These are phyloP conservation scores for Nepenthes mirabilis DNA, from an alignment of 148 eudicot genomes.

Conservation along the genomic window DNA sequence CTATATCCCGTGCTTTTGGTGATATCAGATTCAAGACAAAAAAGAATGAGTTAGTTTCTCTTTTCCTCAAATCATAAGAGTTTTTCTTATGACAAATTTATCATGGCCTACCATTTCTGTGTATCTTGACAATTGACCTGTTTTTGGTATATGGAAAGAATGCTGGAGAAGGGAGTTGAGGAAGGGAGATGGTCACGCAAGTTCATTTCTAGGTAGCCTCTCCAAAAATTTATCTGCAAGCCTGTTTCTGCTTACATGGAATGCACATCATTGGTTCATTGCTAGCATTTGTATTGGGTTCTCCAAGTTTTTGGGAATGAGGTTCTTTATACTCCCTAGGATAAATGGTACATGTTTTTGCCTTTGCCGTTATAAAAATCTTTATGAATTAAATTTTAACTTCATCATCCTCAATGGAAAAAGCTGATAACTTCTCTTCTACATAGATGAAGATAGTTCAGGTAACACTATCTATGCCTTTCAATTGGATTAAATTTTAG, in stretches of 20 bases:
- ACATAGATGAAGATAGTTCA: no score
- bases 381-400: not conserved
- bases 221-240: not conserved
- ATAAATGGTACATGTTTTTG: no score
- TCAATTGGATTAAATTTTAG: no score
- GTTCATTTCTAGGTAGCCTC: constrained; percentile 65
- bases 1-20: constrained; percentile 97
- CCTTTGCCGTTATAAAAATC: no score
- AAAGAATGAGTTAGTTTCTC: constrained; percentile 61
- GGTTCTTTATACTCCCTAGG: no score
- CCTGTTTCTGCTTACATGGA: not conserved
- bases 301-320: not conserved
- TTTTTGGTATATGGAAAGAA: constrained; percentile 31
- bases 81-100: not conserved
- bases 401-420: not conserved
- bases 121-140: not conserved
- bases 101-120: not conserved
- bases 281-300: no score
- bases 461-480: no score
- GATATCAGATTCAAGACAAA: constrained; percentile 93
- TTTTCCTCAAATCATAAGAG: constrained; percentile 1
- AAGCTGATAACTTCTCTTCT: no score
- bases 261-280: not conserved
- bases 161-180: constrained; percentile 68
- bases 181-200: constrained; percentile 82